A percentile compares a stretch with the other conserved stretches of the same genome.
Evolutionary conservation across 768 basidiomycete species (phyloP).

Genomic region (Gelatoporia subvermispora): DNA sequence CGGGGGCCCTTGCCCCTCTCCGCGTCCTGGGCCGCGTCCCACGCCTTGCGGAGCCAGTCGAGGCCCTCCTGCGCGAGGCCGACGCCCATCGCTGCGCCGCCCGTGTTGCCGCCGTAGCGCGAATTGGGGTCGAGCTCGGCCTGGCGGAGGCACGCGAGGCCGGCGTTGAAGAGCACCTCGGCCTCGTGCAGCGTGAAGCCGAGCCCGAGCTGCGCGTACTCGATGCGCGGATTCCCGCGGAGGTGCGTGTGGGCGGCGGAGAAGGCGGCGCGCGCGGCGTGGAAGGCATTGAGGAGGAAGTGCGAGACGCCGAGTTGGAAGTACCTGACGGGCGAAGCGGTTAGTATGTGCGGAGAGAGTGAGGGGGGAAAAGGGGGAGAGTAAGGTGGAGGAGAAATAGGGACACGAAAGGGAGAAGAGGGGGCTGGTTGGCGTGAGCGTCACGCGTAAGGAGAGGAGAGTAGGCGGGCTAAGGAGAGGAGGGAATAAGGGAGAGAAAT

Average conservation of each 20-base stretch:
- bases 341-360: slow-evolving; percentile 10
- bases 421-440: too few species aligned
- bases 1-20: slow-evolving; percentile 60
- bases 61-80: slow-evolving; percentile 50
- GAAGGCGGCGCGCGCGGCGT: slow-evolving; percentile 74
- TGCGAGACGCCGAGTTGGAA: slow-evolving; percentile 91
- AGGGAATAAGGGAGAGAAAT: too few species aligned
- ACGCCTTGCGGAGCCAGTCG: too few species aligned
- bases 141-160: slow-evolving; percentile 70
- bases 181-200: slow-evolving; percentile 84
- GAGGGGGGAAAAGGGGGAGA: slow-evolving; percentile 5
- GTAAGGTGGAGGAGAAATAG: slow-evolving; percentile 1
- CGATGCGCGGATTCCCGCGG: slow-evolving; percentile 80
- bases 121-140: slow-evolving; percentile 36
- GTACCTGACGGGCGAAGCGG: slow-evolving; percentile 41
- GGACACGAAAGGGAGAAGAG: background rate
- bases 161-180: slow-evolving; percentile 89
- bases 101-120: background rate
- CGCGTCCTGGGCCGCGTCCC: slow-evolving; percentile 53
- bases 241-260: slow-evolving; percentile 78
- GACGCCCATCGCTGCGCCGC: slow-evolving; percentile 25
- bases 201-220: slow-evolving; percentile 91
- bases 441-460: too few species aligned
- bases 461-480: too few species aligned
- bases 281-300: slow-evolving; percentile 75